phyloP scores from a whole-genome alignment of 306 rosid genomes.

The Rosa rugosa region DNA sequence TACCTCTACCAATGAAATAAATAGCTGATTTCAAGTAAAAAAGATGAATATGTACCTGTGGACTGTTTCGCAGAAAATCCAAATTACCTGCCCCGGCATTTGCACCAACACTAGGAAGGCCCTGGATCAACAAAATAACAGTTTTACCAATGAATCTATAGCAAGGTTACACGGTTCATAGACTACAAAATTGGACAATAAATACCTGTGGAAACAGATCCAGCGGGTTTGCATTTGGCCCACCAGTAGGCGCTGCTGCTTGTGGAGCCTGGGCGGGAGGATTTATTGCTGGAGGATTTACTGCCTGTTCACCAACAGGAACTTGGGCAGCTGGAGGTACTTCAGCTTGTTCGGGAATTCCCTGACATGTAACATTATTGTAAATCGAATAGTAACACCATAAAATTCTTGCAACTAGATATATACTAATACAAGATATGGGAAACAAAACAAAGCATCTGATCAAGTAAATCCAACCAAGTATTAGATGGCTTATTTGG shows the following conservation, averaged over 20 bases:
- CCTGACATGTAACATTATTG: slow-evolving; percentile 22
- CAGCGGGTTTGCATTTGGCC: slow-evolving; percentile 45
- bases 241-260: slow-evolving; percentile 24
- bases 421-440: neutral
- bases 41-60: slow-evolving; percentile 26
- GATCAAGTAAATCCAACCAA: neutral
- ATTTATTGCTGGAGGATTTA: slow-evolving; percentile 16
- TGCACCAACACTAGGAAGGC: slow-evolving; percentile 41
- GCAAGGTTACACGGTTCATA: neutral
- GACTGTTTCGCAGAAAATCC: slow-evolving; percentile 48
- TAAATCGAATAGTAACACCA: slow-evolving; percentile 5
- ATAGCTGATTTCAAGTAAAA: neutral
- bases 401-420: neutral
- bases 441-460: neutral
- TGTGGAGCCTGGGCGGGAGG: slow-evolving; percentile 27
- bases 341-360: slow-evolving; percentile 47
- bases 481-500: neutral
- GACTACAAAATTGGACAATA: neutral
- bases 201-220: slow-evolving; percentile 49
- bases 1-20: neutral
- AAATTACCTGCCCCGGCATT: slow-evolving; percentile 38
- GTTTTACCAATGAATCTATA: neutral
- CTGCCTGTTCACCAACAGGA: slow-evolving; percentile 25
- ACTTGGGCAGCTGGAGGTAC: slow-evolving; percentile 34
- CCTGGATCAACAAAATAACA: slow-evolving; percentile 27